Percentiles rank a stretch among this genome's conserved stretches.
Evolutionary conservation across 768 basidiomycete species (phyloP).

Genomic region (Xerocomellus amylosporus): DNA sequence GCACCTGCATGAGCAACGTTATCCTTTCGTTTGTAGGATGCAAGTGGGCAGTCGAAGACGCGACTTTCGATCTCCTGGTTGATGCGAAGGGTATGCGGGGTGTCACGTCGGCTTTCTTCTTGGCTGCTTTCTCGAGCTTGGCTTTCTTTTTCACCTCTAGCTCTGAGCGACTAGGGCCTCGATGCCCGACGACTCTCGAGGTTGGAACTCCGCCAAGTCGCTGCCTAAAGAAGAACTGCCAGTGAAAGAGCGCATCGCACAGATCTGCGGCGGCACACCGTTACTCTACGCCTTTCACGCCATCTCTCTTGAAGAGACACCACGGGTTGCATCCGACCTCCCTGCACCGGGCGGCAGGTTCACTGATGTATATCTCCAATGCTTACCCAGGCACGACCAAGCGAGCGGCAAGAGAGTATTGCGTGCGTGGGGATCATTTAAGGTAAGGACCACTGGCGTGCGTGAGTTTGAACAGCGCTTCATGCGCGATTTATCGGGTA

Average conservation of each 20-base stretch:
- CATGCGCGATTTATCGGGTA: conserved; percentile 5
- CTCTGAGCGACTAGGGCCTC: too few species aligned
- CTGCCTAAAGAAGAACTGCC: neutral
- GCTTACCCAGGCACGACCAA: neutral
- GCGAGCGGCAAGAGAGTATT: conserved; percentile 4
- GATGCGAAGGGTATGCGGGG: too few species aligned
- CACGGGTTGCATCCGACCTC: conserved; percentile 27
- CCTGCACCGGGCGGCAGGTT: conserved; percentile 29
- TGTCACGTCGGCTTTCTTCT: neutral
- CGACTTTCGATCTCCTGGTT: too few species aligned
- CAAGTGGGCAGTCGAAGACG: too few species aligned
- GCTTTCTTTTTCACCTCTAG: too few species aligned
- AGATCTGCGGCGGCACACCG: neutral
- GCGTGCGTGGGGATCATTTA: conserved; percentile 1
- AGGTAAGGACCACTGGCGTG: neutral
- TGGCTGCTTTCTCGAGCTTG: neutral
- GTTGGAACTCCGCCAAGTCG: too few species aligned
- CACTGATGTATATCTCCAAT: neutral
- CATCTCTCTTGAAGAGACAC: conserved; percentile 32
- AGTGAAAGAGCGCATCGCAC: neutral
- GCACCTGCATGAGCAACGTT: too few species aligned
- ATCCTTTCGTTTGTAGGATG: too few species aligned
- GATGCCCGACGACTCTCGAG: too few species aligned
- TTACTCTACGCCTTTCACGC: conserved; percentile 24
- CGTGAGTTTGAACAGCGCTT: conserved; percentile 9